Percentiles rank a stretch among this genome's conserved stretches.
Conservation (phyloP, 768 basidiomycete species). For the Chlorophyllum brunneum region DNA sequence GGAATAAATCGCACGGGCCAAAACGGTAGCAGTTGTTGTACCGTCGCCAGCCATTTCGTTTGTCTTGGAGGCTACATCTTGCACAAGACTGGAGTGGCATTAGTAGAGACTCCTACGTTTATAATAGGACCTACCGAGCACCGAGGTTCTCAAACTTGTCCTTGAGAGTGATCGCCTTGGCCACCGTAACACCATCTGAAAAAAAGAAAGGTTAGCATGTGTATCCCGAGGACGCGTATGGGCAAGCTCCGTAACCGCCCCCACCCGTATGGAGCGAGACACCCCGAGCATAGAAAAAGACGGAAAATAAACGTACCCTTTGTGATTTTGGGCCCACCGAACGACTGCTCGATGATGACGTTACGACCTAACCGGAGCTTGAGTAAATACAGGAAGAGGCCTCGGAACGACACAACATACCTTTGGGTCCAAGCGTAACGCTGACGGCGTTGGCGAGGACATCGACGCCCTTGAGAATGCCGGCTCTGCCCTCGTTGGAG, state of each 20-base stretch:
- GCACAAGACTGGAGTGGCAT: conserved; percentile 61
- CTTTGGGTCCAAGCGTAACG: conserved; percentile 96
- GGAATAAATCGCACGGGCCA: conserved; percentile 95
- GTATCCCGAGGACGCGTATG: background rate
- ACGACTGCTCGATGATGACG: conserved; percentile 96
- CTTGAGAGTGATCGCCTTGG: conserved; percentile 89
- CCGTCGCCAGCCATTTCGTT: conserved; percentile 98
- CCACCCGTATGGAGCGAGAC: no score
- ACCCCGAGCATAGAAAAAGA: background rate
- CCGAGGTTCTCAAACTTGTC: conserved; percentile 99
- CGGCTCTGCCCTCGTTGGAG: conserved; percentile 90
- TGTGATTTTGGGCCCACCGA: conserved; percentile 90
- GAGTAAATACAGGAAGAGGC: background rate
- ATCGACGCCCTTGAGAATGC: conserved; percentile 94
- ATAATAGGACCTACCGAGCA: conserved; percentile 64
- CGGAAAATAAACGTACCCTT: conserved; percentile 57
- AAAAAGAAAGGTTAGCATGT: conserved; percentile 10
- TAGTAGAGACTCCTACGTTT: background rate
- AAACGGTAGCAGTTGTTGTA: conserved; percentile 95
- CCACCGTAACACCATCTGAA: conserved; percentile 94
- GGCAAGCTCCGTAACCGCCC: no score
- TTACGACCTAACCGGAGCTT: conserved; percentile 66
- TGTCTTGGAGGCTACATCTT: conserved; percentile 95
- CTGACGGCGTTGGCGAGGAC: conserved; percentile 95
- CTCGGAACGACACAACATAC: conserved; percentile 30